Percentiles rank a stretch among this genome's conserved stretches.
These are phyloP conservation scores for Anastatica hierochuntica DNA, from an alignment of 345 rosid species.

Conservation along the genomic window DNA sequence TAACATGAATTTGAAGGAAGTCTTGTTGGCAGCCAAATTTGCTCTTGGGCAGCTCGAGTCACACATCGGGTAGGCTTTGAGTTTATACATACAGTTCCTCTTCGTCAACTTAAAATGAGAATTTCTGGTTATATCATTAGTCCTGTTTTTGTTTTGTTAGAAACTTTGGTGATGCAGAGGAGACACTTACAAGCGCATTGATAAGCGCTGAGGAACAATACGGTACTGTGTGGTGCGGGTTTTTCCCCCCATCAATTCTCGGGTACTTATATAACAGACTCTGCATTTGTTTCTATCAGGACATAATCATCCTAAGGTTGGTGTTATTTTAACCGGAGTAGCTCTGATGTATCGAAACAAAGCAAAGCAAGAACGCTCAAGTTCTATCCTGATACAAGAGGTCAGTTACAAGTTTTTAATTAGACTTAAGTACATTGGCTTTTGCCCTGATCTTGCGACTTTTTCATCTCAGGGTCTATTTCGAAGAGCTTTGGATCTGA, in stretches of 20 bases:
- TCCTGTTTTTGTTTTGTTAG: conserved; percentile 24
- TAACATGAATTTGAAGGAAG: too few species aligned
- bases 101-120: not conserved
- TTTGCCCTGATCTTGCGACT: not conserved
- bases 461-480: conserved; percentile 52
- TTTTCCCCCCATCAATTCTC: not conserved
- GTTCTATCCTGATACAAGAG: conserved; percentile 89
- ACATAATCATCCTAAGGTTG: conserved; percentile 80
- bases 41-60: too few species aligned
- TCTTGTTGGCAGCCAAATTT: too few species aligned
- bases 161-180: conserved; percentile 69
- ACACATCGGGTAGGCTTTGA: conserved; percentile 55
- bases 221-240: conserved; percentile 30
- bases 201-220: conserved; percentile 59
- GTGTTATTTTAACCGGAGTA: conserved; percentile 63
- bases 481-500: conserved; percentile 61
- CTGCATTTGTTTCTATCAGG: conserved; percentile 32
- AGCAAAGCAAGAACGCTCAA: conserved; percentile 65
- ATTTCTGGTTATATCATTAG: too few species aligned
- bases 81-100: not conserved
- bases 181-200: conserved; percentile 57
- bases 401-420: conserved; percentile 32
- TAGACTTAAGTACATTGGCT: not conserved
- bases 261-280: not conserved
- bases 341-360: conserved; percentile 76